Conservation (phyloP, 2,329 filamentous ascomycete species). For the Pseudogymnoascus sp. region DNA sequence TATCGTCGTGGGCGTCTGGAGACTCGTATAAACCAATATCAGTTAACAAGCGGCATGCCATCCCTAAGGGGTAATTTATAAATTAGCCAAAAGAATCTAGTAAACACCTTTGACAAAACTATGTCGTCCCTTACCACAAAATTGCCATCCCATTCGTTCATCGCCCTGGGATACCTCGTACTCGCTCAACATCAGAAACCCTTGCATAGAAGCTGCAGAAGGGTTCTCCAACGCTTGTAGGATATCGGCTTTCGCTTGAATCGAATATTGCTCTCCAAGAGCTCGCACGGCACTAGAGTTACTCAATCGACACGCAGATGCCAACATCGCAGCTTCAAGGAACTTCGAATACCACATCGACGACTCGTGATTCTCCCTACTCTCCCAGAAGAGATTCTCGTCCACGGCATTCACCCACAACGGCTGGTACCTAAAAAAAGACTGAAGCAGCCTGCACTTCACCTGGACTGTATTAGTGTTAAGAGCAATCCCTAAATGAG, state of each 20-base stretch:
- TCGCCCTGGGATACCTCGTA: not conserved
- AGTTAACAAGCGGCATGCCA: constrained; percentile 9
- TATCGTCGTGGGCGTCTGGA: not conserved
- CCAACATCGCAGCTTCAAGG: constrained; percentile 4
- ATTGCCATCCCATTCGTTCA: constrained; percentile 7
- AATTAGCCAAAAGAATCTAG: not conserved
- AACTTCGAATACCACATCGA: constrained; percentile 7
- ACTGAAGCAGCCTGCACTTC: constrained; percentile 3
- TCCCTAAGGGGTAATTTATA: constrained; percentile 2
- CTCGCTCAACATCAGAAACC: constrained; percentile 7
- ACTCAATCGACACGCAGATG: constrained; percentile 2
- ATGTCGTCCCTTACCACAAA: not conserved
- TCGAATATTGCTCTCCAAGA: not conserved
- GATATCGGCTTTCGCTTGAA: not conserved
- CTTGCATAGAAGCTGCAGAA: constrained; percentile 7
- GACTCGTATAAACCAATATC: constrained; percentile 8
- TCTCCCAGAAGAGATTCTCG: not conserved
- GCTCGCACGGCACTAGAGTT: constrained; percentile 6
- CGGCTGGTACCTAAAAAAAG: constrained; percentile 7
- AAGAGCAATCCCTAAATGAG: constrained; percentile 2
- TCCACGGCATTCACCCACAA: constrained; percentile 8
- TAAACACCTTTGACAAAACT: not conserved
- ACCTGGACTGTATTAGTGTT: not conserved
- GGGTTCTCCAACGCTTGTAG: not conserved
- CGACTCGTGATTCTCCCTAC: not conserved